Percentiles rank a stretch among this genome's conserved stretches.
These are phyloP conservation scores for Bruguiera hainesii DNA, from an alignment of 441 rosid species.

Conservation along the genomic window DNA sequence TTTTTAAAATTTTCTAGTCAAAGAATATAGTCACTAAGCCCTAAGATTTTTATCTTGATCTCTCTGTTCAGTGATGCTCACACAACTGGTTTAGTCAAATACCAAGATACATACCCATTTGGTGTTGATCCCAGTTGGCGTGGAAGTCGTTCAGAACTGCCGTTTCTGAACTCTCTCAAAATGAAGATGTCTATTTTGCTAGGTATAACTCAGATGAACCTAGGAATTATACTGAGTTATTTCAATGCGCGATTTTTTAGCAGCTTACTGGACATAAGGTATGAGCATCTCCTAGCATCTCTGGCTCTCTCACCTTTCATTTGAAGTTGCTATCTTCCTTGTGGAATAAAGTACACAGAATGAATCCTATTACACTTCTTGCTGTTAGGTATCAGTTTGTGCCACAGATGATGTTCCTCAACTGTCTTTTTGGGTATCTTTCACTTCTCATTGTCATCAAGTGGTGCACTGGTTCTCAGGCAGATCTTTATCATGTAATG, in stretches of 20 bases:
- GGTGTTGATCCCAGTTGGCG: conserved; percentile 99
- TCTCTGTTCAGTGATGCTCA: conserved; percentile 62
- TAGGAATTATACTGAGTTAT: conserved; percentile 82
- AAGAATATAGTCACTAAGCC: conserved; percentile 14
- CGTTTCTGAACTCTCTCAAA: conserved; percentile 89
- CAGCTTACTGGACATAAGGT: conserved; percentile 82
- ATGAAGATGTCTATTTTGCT: conserved; percentile 98
- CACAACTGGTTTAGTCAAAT: conserved; percentile 66
- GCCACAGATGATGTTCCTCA: conserved; percentile 94
- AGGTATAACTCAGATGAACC: conserved; percentile 91
- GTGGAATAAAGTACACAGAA: conserved; percentile 16
- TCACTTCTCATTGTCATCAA: conserved; percentile 84
- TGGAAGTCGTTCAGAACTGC: conserved; percentile 95
- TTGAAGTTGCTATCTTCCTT: conserved; percentile 17
- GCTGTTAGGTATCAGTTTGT: conserved; percentile 84
- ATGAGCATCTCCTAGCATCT: conserved; percentile 6
- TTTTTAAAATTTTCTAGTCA: conserved; percentile 5
- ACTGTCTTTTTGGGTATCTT: conserved; percentile 91
- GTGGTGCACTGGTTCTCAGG: conserved; percentile 98
- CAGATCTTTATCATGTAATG: conserved; percentile 99
- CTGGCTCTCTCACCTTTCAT: conserved; percentile 1
- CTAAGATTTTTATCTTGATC: conserved; percentile 17
- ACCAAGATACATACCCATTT: conserved; percentile 83
- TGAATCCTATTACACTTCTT: conserved; percentile 25
- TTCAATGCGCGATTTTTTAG: conserved; percentile 81